Conservation (phyloP, 1,284 basidiomycete genomes). For the Apiotrichum brassicae region DNA sequence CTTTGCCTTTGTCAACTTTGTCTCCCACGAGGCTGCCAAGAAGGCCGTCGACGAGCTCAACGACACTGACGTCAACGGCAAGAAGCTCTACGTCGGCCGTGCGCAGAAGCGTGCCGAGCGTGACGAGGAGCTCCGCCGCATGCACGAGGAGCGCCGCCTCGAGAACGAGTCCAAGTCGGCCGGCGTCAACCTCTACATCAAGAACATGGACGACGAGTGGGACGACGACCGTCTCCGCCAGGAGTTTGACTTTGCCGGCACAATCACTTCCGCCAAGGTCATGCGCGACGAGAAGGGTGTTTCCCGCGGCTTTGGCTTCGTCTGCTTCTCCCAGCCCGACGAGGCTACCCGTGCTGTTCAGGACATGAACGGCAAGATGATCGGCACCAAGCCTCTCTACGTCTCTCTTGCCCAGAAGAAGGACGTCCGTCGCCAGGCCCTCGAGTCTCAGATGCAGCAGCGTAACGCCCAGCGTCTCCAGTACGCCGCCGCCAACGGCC, state of each 20-base stretch:
- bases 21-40: constrained; percentile 85
- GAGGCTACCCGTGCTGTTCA: constrained; percentile 99
- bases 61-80: constrained; percentile 78
- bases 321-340: constrained; percentile 97
- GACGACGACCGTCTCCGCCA: constrained; percentile 90
- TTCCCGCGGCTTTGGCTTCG: constrained; percentile 91
- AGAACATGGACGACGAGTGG: constrained; percentile 84
- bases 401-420: constrained; percentile 98
- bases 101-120: constrained; percentile 99
- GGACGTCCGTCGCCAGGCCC: constrained; percentile 95
- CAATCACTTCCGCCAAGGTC: constrained; percentile 97
- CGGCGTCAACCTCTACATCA: constrained; percentile 99
- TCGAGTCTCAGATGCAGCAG: constrained; percentile 97
- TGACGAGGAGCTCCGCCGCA: constrained; percentile 89
- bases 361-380: constrained; percentile 99
- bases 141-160: constrained; percentile 93
- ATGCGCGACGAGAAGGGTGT: constrained; percentile 89
- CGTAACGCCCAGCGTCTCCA: constrained; percentile 86
- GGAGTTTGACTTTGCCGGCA: constrained; percentile 95
- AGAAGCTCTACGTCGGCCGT: constrained; percentile 90
- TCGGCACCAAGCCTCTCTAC: constrained; percentile 96
- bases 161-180: constrained; percentile 98
- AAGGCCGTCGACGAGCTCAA: constrained; percentile 85
- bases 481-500: constrained; percentile 78
- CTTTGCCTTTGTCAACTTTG: constrained; percentile 98